These are phyloP conservation scores for Tricholoma sp. DNA, from an alignment of 768 basidiomycete genomes.

Conservation along the genomic window DNA sequence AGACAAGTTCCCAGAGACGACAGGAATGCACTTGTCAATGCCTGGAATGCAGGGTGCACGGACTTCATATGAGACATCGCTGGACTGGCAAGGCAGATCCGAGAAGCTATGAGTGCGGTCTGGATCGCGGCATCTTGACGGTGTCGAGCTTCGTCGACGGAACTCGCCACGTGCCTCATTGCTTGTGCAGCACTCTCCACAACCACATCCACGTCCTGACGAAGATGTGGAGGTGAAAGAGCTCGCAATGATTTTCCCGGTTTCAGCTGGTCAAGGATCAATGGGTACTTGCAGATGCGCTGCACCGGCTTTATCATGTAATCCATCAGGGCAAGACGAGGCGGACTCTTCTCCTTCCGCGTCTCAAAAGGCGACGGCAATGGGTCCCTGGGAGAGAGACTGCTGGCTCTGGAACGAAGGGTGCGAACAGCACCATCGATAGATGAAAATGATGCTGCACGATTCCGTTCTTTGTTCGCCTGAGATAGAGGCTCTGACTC, in stretches of 20 bases:
- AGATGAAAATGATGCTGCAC: conserved; percentile 47
- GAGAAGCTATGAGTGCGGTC: conserved; percentile 62
- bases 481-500: conserved; percentile 9
- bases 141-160: conserved; percentile 79
- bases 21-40: conserved; percentile 52
- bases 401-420: conserved; percentile 31
- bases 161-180: conserved; percentile 71
- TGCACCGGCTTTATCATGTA: conserved; percentile 98
- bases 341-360: conserved; percentile 24
- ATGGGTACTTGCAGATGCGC: conserved; percentile 91
- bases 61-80: conserved; percentile 19
- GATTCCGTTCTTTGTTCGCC: conserved; percentile 27
- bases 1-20: conserved; percentile 73
- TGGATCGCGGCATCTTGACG: conserved; percentile 60
- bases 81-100: conserved; percentile 44
- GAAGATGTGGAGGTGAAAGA: conserved; percentile 14
- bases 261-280: conserved; percentile 74
- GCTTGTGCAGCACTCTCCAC: conserved; percentile 55
- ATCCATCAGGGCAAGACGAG: conserved; percentile 67
- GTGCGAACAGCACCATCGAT: conserved; percentile 40
- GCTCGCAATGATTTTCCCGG: conserved; percentile 26
- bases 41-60: conserved; percentile 26
- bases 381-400: conserved; percentile 26
- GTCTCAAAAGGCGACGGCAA: conserved; percentile 14
- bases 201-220: conserved; percentile 35